Evolutionary conservation across 176 grass and related monocot genomes (phyloP), one percentile per base, ranked within the genome.

Genomic region (Oropetium thomaeum): DNA sequence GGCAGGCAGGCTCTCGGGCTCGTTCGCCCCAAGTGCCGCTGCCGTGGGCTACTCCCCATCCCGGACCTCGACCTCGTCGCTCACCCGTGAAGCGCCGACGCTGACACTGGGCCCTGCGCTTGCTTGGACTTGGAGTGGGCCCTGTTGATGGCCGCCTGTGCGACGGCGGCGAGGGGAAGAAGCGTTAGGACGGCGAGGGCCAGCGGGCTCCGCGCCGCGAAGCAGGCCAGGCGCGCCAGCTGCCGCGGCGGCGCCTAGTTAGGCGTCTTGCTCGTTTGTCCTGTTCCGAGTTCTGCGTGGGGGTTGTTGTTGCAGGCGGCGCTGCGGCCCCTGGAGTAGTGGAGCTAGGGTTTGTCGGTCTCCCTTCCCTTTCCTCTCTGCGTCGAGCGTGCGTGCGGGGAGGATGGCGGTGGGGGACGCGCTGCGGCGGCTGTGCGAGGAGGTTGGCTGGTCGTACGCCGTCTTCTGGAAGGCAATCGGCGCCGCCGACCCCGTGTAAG

Each of bases 371-470:
- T 19, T n/a, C n/a, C 69, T 41, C 47, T 52, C 54, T 49, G 60
- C 49, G 34, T 63, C 15, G n/a, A 69, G 55, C 23, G 53, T 27
- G 23, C n/a, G 70, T 4, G 69, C n/a, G 26, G 39, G 75, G 74
- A 86, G 70, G 78, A 85, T 91, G 86, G 77, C 86, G 27, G 77
- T 97, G 2, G 92, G 86, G 51, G 94, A 91, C 39, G 90, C 78
- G 60, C 88, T 97, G 78, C 84, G 86, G 77, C 80, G 88, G 78
- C 70, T 97, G 19, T 97, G 94, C 79, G 85, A 89, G 10, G 90
- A 97, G 86, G 89, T 88, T 65, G 83, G 88, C 20, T 97, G 94
- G 94, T 97, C 94, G 9, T 97, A 97, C 73, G 90, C 94, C 29
- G 94, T 93, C 65, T 91, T 89, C 75, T 97, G 94, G 94, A 97